Evolutionary conservation across 495 filamentous ascomycete species (phyloP).

Genomic region (Neurospora sublineolata): DNA sequence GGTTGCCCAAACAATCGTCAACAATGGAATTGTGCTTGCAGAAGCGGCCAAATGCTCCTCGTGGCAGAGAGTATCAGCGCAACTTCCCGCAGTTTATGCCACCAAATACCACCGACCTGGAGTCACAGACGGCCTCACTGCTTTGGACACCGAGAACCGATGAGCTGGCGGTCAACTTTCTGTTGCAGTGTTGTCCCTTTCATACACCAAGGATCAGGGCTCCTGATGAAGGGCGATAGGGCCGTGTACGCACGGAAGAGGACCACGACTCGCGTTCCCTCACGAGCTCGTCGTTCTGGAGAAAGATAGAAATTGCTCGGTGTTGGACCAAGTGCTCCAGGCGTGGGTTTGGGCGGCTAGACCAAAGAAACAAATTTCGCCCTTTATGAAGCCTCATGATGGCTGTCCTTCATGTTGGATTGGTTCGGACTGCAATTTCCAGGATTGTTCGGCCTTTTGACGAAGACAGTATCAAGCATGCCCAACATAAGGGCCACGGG

Average conservation of each 20-base stretch:
- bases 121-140: background rate
- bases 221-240: conserved; percentile 10
- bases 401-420: background rate
- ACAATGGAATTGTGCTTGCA: conserved; percentile 14
- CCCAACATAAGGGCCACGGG: background rate
- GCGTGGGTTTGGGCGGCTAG: conserved; percentile 5
- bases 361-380: background rate
- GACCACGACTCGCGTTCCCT: conserved; percentile 22
- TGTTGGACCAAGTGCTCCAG: background rate
- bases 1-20: conserved; percentile 13
- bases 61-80: background rate
- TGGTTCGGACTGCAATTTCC: background rate
- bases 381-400: background rate
- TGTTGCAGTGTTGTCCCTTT: conserved; percentile 11
- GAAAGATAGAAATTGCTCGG: background rate
- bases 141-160: background rate
- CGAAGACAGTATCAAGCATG: background rate
- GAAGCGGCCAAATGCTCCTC: background rate
- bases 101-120: background rate
- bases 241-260: conserved; percentile 8
- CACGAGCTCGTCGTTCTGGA: conserved; percentile 3
- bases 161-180: conserved; percentile 27
- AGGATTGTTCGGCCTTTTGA: background rate
- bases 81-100: background rate
- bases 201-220: conserved; percentile 20